These are phyloP conservation scores for Waltergamsia citrina DNA, from an alignment of 2,329 filamentous ascomycete genomes.

Conservation along the genomic window DNA sequence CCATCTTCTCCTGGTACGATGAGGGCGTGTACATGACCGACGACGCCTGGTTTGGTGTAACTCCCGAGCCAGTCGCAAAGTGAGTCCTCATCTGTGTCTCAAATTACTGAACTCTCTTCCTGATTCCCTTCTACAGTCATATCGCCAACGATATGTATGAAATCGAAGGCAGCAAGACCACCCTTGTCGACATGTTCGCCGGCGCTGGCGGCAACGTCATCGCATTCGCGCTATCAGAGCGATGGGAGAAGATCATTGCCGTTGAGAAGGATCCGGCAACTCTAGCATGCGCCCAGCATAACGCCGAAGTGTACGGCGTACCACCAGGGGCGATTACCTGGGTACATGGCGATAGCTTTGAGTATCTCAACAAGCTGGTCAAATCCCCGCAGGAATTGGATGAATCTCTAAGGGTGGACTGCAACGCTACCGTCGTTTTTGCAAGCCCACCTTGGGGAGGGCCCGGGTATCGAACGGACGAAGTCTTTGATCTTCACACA, in stretches of 20 bases:
- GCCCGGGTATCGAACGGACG: slow-evolving; percentile 42
- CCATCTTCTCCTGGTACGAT: slow-evolving; percentile 81
- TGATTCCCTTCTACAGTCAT: slow-evolving; percentile 37
- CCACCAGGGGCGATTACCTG: slow-evolving; percentile 64
- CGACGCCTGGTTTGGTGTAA: slow-evolving; percentile 94
- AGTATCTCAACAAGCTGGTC: slow-evolving; percentile 45
- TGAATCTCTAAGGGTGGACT: slow-evolving; percentile 28
- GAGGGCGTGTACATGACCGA: slow-evolving; percentile 85
- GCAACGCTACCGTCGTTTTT: slow-evolving; percentile 36
- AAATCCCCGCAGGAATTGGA: slow-evolving; percentile 25
- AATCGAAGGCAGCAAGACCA: slow-evolving; percentile 43
- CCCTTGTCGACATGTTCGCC: slow-evolving; percentile 81
- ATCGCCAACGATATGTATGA: slow-evolving; percentile 64
- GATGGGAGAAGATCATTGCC: slow-evolving; percentile 77
- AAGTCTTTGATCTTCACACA: slow-evolving; percentile 71
- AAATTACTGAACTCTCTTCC: slow-evolving; percentile 1
- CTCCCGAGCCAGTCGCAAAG: slow-evolving; percentile 84
- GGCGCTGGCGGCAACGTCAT: slow-evolving; percentile 92
- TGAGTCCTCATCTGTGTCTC: slow-evolving; percentile 27
- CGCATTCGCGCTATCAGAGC: slow-evolving; percentile 74
- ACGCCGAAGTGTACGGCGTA: slow-evolving; percentile 79
- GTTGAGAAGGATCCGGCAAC: slow-evolving; percentile 77
- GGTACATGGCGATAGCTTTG: slow-evolving; percentile 81
- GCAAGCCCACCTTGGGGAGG: slow-evolving; percentile 54
- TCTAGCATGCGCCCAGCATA: slow-evolving; percentile 84